Evolutionary conservation across 1,284 basidiomycete genomes (phyloP).

Genomic region (Apiotrichum domesticum): DNA sequence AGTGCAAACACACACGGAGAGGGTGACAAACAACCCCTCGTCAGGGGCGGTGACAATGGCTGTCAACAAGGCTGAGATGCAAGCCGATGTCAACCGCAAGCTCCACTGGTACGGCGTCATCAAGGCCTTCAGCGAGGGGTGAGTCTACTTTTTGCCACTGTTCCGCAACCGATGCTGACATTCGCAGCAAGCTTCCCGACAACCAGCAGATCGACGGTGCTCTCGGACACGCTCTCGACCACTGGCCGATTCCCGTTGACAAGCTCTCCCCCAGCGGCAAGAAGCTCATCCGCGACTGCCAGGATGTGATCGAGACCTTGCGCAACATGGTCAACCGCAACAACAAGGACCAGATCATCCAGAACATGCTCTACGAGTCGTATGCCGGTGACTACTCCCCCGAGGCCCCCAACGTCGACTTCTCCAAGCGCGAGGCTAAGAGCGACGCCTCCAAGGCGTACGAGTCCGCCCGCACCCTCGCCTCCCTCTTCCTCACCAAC

Average conservation of each 20-base stretch:
- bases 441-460: constrained; percentile 63
- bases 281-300: constrained; percentile 66
- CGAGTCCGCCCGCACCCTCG: constrained; percentile 75
- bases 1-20: constrained; percentile 8
- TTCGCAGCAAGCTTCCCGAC: constrained; percentile 58
- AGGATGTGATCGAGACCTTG: constrained; percentile 46
- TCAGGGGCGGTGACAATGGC: constrained; percentile 42
- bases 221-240: constrained; percentile 60
- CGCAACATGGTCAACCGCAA: constrained; percentile 67
- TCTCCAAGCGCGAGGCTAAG: constrained; percentile 50
- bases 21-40: constrained; percentile 6
- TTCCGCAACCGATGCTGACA: neutral
- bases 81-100: constrained; percentile 47
- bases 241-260: constrained; percentile 61
- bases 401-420: constrained; percentile 49
- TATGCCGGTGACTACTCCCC: constrained; percentile 1
- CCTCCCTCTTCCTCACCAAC: constrained; percentile 79
- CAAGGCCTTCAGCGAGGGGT: constrained; percentile 66
- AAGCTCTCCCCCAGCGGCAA: constrained; percentile 70
- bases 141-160: constrained; percentile 9
- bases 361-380: constrained; percentile 65
- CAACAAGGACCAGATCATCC: constrained; percentile 83
- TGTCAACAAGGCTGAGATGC: constrained; percentile 36
- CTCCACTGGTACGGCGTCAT: constrained; percentile 64
- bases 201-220: constrained; percentile 72